phyloP scores from a whole-genome alignment of 2,329 filamentous ascomycete species.

The Trichophyton schoenleinii region DNA sequence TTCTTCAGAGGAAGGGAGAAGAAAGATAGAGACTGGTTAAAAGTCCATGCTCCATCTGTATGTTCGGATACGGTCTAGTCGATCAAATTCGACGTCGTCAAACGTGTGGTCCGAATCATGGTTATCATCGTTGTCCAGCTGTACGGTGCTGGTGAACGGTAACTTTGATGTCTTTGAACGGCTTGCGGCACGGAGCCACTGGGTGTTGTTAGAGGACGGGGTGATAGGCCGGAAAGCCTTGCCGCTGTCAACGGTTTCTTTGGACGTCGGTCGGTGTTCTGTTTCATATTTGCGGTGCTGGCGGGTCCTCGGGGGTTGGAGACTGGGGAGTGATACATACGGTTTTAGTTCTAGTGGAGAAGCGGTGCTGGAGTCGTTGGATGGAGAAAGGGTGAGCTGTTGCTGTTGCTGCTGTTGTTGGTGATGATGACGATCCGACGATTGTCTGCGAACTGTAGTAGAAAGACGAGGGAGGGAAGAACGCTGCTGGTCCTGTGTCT shows the following conservation, averaged over 20 bases:
- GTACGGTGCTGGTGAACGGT: not conserved
- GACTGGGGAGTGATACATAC: constrained; percentile 14
- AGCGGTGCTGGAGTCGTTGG: constrained; percentile 20
- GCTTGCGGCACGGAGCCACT: not conserved
- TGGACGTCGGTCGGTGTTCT: constrained; percentile 18
- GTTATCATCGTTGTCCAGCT: constrained; percentile 10
- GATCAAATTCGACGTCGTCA: constrained; percentile 21
- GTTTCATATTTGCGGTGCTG: constrained; percentile 1
- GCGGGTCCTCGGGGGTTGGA: constrained; percentile 14
- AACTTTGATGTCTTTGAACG: not conserved
- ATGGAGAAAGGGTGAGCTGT: not conserved
- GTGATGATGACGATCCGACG: not conserved
- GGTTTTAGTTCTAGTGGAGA: constrained; percentile 10
- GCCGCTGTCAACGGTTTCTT: constrained; percentile 22
- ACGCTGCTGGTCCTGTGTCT: not conserved
- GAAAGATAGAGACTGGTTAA: constrained; percentile 14
- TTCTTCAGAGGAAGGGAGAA: not conserved
- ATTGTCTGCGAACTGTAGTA: not conserved
- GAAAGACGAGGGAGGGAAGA: not conserved
- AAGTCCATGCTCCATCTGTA: constrained; percentile 36
- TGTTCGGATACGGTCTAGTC: constrained; percentile 25
- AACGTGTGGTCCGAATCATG: constrained; percentile 12
- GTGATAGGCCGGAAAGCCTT: constrained; percentile 15
- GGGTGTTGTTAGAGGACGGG: constrained; percentile 3
- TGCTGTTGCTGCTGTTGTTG: not conserved